A percentile compares a stretch with the other conserved stretches of the same genome.
Conservation (phyloP, 1,284 basidiomycete genomes). For the Leccinum fallax region DNA sequence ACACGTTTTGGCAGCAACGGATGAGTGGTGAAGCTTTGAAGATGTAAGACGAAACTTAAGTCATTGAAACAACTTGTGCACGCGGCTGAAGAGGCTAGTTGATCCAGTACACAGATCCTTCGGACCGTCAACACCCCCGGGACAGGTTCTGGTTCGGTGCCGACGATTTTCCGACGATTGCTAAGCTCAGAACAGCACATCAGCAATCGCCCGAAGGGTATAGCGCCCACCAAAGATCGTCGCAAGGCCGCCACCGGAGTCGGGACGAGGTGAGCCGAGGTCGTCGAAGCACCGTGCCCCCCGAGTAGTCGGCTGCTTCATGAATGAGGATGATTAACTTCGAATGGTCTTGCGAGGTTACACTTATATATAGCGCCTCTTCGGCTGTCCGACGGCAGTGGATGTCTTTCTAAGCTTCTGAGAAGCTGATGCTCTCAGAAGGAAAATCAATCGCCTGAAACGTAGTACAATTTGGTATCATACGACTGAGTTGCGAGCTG, state of each 20-base stretch:
- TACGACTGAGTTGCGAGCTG: background rate
- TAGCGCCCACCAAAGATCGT: background rate
- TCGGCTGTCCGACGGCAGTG: background rate
- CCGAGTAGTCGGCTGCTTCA: background rate
- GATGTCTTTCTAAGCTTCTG: background rate
- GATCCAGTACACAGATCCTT: background rate
- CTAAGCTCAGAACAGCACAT: background rate
- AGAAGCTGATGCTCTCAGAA: background rate
- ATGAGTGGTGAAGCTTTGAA: background rate
- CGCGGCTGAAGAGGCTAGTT: background rate
- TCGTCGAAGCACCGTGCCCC: background rate
- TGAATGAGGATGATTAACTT: background rate
- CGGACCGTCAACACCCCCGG: background rate
- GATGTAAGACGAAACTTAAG: background rate
- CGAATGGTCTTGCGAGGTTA: background rate
- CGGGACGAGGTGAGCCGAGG: background rate
- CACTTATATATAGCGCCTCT: background rate
- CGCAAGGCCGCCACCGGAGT: background rate
- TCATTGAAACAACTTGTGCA: background rate
- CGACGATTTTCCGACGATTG: background rate
- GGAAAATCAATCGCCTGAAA: background rate
- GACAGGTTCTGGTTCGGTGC: background rate
- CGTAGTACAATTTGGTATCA: background rate
- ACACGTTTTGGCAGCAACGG: background rate
- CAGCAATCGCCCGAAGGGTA: background rate